A percentile compares a stretch with the other conserved stretches of the same genome.
phyloP scores from a whole-genome alignment of 2,329 filamentous ascomycete genomes.

The Calonectria pauciramosa region DNA sequence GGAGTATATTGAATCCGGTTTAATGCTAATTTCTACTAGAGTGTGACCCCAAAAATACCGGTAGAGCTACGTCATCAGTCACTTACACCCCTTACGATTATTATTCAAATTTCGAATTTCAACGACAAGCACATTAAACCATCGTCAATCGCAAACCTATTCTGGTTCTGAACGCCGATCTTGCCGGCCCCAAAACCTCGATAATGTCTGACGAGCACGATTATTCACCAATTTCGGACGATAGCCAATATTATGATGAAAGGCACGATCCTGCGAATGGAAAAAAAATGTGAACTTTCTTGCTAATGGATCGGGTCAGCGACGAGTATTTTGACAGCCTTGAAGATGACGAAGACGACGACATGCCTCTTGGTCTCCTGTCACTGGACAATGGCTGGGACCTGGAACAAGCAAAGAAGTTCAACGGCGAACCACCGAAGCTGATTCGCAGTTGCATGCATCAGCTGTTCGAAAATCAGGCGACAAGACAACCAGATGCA shows the following conservation, averaged over 20 bases:
- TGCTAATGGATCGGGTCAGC: not conserved
- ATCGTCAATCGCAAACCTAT: not conserved
- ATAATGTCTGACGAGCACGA: not conserved
- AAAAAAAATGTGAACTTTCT: too few relatives aligned
- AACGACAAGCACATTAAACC: not conserved
- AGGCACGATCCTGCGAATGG: not conserved
- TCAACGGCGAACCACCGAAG: not conserved
- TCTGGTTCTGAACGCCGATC: not conserved
- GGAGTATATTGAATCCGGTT: not conserved
- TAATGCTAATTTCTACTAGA: not conserved
- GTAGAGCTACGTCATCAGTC: not conserved
- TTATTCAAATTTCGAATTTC: not conserved
- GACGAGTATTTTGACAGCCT: not conserved
- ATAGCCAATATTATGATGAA: slow-evolving; percentile 3
- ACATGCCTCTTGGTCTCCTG: not conserved
- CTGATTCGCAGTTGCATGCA: not conserved
- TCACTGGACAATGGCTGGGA: not conserved
- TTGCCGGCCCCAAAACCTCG: not conserved
- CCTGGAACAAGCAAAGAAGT: not conserved
- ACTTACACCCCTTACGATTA: too few relatives aligned
- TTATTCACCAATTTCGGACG: not conserved
- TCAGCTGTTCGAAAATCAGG: not conserved
- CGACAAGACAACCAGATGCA: not conserved
- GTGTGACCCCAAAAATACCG: not conserved
- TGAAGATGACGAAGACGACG: not conserved